Conservation (phyloP, 257 asterid genomes). For the Knoxia roxburghii region DNA sequence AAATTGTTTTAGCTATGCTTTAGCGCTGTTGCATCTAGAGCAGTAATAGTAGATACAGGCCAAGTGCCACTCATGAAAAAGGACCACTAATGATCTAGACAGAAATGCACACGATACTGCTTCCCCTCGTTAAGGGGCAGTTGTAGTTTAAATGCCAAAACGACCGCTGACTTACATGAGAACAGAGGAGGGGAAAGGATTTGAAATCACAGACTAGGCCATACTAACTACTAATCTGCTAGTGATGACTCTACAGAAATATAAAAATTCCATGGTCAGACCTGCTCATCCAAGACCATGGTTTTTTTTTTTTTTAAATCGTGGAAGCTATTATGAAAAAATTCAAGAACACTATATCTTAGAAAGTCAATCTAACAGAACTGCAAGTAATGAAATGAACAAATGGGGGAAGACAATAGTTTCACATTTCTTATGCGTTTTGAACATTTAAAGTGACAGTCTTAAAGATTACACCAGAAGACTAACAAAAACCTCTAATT, state of each 20-base stretch:
- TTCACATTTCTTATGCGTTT: background rate
- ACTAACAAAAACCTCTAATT: background rate
- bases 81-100: background rate
- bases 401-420: background rate
- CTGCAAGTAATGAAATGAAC: background rate
- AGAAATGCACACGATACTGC: background rate
- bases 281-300: background rate
- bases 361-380: background rate
- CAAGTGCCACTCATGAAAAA: background rate
- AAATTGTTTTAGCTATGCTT: background rate
- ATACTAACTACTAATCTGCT: background rate
- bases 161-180: background rate
- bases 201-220: background rate
- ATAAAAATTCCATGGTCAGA: background rate
- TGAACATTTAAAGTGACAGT: background rate
- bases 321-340: background rate
- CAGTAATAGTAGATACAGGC: background rate
- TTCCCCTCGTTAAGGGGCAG: background rate
- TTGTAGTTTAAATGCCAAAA: background rate
- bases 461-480: background rate
- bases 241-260: background rate
- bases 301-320: background rate
- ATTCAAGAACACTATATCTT: background rate
- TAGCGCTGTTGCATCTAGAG: background rate
- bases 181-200: background rate